Evolutionary conservation across 768 basidiomycete genomes (phyloP), one percentile per base, ranked within the genome.

Genomic region (Macrolepiota dolichaula): DNA sequence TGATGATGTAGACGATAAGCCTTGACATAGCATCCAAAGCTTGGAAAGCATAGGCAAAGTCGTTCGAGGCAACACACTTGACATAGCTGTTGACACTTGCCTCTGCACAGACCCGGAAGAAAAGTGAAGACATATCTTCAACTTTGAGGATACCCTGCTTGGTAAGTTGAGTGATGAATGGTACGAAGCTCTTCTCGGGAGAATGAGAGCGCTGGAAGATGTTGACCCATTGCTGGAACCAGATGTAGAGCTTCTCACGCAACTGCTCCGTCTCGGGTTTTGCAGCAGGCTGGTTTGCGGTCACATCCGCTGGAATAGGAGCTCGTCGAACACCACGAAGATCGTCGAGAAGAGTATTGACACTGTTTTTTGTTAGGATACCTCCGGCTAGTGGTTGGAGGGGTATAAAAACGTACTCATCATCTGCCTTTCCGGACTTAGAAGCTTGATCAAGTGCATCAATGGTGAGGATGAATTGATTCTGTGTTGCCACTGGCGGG

Each of bases 91-190:
- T 92, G 71, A 98, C 89, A 65, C 94, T 93, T 36, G 94, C 88
- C 73, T 98, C 96, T 60, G 94, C 91, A 70, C 96, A 98, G 42
- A 98, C 96, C 10, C 97, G 87, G 85, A 98, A 99, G 82, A 99
- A 99, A 70, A 98, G 92, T 3, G 94, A 95, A 4, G 97, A 98
- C 9, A 94, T 82, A 63, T 99, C 96, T 70, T 99, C 97, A 35
- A 92, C 89, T 69, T 94, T 96, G 67, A 99, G 78, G 62, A 99
- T 96, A 54, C 95, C 96, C 76, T 98, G 94, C 73, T 96, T 96
- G 49, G 94, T 96, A 57, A 99, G 80, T 69, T 95, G 91, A n/a
- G 92, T 96, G 74, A 98, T 96, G 76, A 95, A 98, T 4, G 91
- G 88, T 64, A 98, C 90, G 69, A 99, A 99, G 49, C 87, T 90